Percentiles rank a stretch among this genome's conserved stretches.
These are phyloP conservation scores for Umbelopsis isabellina DNA, from an alignment of 192 early-diverging fungal species.

Conservation along the genomic window DNA sequence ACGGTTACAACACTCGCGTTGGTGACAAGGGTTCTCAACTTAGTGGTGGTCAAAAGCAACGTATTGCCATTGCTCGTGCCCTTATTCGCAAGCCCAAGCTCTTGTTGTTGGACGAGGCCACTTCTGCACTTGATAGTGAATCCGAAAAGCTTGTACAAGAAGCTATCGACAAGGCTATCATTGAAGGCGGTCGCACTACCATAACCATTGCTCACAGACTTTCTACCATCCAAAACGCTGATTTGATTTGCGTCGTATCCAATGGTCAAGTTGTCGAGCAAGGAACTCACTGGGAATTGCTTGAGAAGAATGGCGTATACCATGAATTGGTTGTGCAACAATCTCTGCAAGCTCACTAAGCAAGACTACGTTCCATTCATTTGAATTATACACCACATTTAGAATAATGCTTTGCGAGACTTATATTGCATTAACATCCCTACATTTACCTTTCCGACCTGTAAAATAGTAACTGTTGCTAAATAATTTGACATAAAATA, in stretches of 20 bases:
- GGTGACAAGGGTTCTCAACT: conserved; percentile 70
- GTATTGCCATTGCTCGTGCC: conserved; percentile 88
- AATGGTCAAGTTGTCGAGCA: conserved; percentile 69
- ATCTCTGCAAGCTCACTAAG: conserved; percentile 52
- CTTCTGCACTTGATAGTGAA: conserved; percentile 72
- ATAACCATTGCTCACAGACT: conserved; percentile 77
- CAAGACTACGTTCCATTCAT: not conserved
- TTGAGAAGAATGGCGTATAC: conserved; percentile 63
- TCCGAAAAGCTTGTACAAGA: conserved; percentile 73
- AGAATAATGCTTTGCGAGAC: conserved; percentile 9
- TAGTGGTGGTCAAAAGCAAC: conserved; percentile 76
- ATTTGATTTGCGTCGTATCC: conserved; percentile 84
- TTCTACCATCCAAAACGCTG: conserved; percentile 77
- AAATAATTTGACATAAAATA: not conserved
- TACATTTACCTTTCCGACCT: not conserved
- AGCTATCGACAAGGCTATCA: conserved; percentile 68
- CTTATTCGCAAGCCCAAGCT: conserved; percentile 85
- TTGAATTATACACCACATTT: not conserved
- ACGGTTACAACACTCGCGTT: conserved; percentile 68
- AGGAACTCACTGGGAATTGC: conserved; percentile 79
- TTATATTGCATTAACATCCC: not conserved
- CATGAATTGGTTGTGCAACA: conserved; percentile 65
- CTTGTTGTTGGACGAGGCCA: conserved; percentile 85
- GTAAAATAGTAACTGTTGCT: conserved; percentile 10
- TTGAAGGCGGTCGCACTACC: conserved; percentile 66